Evolutionary conservation across 805 yeast species (phyloP), one percentile per base, ranked within the genome.

Genomic region (Tanozyma kutaoensis): DNA sequence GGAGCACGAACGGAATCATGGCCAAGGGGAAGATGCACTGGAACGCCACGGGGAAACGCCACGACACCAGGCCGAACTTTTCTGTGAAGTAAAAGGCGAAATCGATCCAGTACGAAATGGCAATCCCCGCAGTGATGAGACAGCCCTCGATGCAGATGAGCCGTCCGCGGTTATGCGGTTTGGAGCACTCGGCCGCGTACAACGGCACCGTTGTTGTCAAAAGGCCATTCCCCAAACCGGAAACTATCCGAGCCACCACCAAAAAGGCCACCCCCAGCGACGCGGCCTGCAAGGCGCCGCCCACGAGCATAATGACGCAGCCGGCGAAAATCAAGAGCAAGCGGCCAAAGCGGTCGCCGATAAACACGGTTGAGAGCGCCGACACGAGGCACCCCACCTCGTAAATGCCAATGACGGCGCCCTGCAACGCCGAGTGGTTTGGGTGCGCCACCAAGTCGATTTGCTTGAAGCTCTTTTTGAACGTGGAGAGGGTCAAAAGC

Each of bases 151-250:
- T 41, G 22, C 53, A 48, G 12, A 53, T 42, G 21, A 41, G 30
- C 15, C 29, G 28, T 12, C 58, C 58, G 43, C 58, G 46, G 25
- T 43, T 41, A 21, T 35, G 39, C n/a, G 52, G 52, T 11, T 44
- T 50, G 16, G 59, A 50, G 25, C 52, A 48, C 29, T 53, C 59
- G 2, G 58, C 48, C 13, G 50, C 49, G 32, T 50, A 55, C 10
- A 55, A 54, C 4, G 58, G 58, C 24, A 53, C 56, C 9, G 55
- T 53, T 12, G 57, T 48, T 15, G 52, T 51, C 23, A 52, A 41
- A 14, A 48, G 42, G 23, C 58, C 58, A 14, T 52, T 49, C 20
- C 58, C 60, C 8, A 50, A 32, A 14, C 58, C 61, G 8, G 48
- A 41, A 29, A 49, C 37, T 14, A 51, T 48, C 34, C 56, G 39